Base-by-base conservation (phyloP, 148 eudicot species). In the Fallopia convolvulus region DNA sequence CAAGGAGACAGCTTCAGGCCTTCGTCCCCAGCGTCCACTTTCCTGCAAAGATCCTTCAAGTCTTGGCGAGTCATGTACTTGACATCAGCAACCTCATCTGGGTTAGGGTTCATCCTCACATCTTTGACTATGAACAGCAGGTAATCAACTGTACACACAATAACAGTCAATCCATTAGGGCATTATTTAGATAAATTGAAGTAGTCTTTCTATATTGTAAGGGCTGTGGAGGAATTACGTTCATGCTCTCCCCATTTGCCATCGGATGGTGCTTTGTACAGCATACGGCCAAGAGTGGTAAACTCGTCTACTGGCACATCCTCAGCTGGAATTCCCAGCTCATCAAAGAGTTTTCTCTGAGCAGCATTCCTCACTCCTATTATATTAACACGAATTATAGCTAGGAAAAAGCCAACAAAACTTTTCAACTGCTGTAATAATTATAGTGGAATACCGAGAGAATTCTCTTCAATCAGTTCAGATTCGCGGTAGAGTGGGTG, bases 161-260 rank as follows among this genome's bases (percentile, higher is more conserved):
- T 20, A 47, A 20, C 53, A 72, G 30, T 15, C 13, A 11, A 44
- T 72, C 14, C 33, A 42, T 21, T 10, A 48, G 32, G 32, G 18
- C 20, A 73, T 44, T 41, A 44, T 44, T 44, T 44, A 8, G 47
- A 6, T 44, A 8, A 44, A 44, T 44, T 1, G 47, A 44, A 44
- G 8, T 44, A 44, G 47, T 44, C 9, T 44, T 44, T 44, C 8
- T 9, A 44, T 6, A 44, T 52, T 52, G n/a, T 4, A 58, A 9
- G 65, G 26, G 6, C 4, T 58, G 32, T 65, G 2, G 40, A 74
- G 78, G 18, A 53, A 72, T 83, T 87, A 94, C 99, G 83, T 88
- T 94, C 99, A 78, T 94, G 97, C 82, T 94, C 99, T 68, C 99
- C 99, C 99, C 99, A 94, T 82, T 92, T 94, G 56, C 99, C 99